Evolutionary conservation across 192 early-diverging fungal species (phyloP).

Genomic region (Spizellomyces punctatus): DNA sequence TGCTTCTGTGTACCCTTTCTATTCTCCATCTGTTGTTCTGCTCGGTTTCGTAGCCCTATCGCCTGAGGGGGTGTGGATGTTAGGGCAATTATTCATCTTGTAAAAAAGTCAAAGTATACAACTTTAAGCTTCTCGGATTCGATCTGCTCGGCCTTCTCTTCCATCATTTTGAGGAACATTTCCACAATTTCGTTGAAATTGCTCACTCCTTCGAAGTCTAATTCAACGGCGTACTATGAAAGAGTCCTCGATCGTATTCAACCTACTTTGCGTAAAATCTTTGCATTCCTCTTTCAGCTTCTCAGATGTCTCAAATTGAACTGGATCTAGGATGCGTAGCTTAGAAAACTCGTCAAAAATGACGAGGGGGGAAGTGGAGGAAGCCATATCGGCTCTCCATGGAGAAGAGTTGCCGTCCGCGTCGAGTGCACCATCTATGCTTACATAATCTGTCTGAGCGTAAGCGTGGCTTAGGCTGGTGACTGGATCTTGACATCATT

Average conservation of each 20-base stretch:
- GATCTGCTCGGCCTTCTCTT: conserved; percentile 53
- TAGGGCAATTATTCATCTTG: not conserved
- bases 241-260: not conserved
- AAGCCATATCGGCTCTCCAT: not conserved
- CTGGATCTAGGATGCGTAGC: conserved; percentile 54
- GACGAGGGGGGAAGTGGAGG: conserved; percentile 15
- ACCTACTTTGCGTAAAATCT: conserved; percentile 51
- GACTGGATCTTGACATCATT: no score
- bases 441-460: no score
- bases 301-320: conserved; percentile 53
- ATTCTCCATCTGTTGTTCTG: conserved; percentile 44
- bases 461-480: no score
- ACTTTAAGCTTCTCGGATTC: conserved; percentile 58
- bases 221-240: not conserved
- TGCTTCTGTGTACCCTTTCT: conserved; percentile 37
- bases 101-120: not conserved
- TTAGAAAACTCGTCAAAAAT: conserved; percentile 62
- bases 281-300: conserved; percentile 58
- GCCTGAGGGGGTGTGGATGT: conserved; percentile 23
- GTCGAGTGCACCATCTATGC: no score
- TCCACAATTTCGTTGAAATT: conserved; percentile 50
- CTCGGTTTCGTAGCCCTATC: conserved; percentile 51
- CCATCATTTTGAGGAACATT: conserved; percentile 44
- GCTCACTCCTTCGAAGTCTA: conserved; percentile 36
- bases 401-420: no score